phyloP scores from a whole-genome alignment of 352 stramenopile genomes.

The Aphanomyces invadans region DNA sequence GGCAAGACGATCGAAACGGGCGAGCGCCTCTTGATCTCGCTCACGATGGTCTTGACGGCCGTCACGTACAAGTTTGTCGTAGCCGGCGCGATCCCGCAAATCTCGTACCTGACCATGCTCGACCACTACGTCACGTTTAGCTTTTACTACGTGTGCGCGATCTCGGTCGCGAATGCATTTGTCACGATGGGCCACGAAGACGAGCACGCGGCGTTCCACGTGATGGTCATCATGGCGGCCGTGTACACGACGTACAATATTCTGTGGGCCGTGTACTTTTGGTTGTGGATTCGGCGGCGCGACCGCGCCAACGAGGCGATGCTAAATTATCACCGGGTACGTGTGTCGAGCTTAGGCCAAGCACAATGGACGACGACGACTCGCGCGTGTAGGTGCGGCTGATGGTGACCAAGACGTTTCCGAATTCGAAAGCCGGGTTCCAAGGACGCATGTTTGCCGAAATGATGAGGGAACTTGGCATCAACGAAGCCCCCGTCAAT shows the following conservation, averaged over 20 bases:
- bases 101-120: slow-evolving; percentile 60
- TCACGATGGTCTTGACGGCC: slow-evolving; percentile 50
- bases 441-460: slow-evolving; percentile 12
- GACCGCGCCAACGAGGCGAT: not conserved
- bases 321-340: slow-evolving; percentile 2
- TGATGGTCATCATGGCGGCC: slow-evolving; percentile 1
- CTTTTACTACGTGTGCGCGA: slow-evolving; percentile 44
- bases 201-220: not conserved
- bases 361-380: not conserved
- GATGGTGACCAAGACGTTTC: slow-evolving; percentile 13
- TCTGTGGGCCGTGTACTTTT: not conserved
- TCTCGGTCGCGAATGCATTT: slow-evolving; percentile 50
- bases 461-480: slow-evolving; percentile 5
- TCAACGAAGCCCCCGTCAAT: not conserved
- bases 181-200: not conserved
- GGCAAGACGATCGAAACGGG: slow-evolving; percentile 38
- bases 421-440: not conserved
- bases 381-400: not conserved
- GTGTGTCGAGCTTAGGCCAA: not conserved
- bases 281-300: not conserved
- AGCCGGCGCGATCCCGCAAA: slow-evolving; percentile 38
- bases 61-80: slow-evolving; percentile 63
- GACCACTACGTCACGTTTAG: slow-evolving; percentile 61
- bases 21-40: slow-evolving; percentile 45
- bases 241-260: slow-evolving; percentile 5